Evolutionary conservation across 805 yeast genomes (phyloP).

Genomic region (Candida tammaniensis): DNA sequence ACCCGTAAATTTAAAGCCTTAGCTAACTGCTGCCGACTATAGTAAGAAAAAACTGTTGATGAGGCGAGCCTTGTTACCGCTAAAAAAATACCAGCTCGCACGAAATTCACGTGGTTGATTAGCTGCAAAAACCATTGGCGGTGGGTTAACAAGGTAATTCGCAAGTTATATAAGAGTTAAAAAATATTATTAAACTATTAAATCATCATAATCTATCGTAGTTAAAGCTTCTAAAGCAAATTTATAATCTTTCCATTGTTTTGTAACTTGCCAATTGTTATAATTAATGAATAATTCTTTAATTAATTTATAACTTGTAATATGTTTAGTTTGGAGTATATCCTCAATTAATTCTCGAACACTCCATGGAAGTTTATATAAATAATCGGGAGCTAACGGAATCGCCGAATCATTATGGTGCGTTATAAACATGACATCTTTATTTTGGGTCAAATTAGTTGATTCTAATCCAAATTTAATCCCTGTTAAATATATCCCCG

Average conservation of each 20-base stretch:
- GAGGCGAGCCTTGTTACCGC: too few species aligned
- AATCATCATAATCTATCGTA: slow-evolving; percentile 28
- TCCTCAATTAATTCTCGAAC: slow-evolving; percentile 37
- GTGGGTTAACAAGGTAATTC: neutral
- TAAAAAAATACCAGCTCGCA: too few species aligned
- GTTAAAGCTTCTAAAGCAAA: slow-evolving; percentile 32
- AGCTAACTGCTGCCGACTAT: too few species aligned
- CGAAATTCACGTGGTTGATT: slow-evolving; percentile 7
- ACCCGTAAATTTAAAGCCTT: too few species aligned
- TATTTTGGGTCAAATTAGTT: slow-evolving; percentile 24
- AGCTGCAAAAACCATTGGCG: neutral
- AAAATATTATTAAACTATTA: slow-evolving; percentile 14
- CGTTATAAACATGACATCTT: slow-evolving; percentile 10
- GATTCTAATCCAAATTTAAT: slow-evolving; percentile 36
- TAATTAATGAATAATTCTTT: slow-evolving; percentile 23
- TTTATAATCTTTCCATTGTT: slow-evolving; percentile 31
- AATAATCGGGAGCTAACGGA: slow-evolving; percentile 1
- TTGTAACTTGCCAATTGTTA: slow-evolving; percentile 27
- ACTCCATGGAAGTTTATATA: slow-evolving; percentile 37
- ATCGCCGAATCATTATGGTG: slow-evolving; percentile 5
- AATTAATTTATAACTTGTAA: slow-evolving; percentile 22
- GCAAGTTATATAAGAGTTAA: neutral
- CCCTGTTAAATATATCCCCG: slow-evolving; percentile 26
- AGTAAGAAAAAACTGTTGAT: slow-evolving; percentile 5
- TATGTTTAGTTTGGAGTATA: slow-evolving; percentile 28